Base-by-base conservation (phyloP, 331 rosid species). In the Acacia concinna region DNA sequence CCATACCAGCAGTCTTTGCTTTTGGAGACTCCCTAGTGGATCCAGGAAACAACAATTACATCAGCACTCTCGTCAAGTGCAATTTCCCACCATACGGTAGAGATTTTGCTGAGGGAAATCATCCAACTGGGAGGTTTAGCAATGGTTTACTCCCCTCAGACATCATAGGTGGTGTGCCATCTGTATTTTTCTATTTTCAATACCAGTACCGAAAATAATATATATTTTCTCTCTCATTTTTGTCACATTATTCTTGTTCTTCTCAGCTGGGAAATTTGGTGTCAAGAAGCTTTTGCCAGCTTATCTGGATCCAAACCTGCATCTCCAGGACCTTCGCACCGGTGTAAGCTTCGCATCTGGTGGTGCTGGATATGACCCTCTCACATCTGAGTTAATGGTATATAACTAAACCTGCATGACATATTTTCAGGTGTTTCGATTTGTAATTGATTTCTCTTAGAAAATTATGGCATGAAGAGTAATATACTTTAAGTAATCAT, bases 331-430 rank as follows among this genome's bases (percentile, higher is more conserved):
- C 76, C 86, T 91, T 68, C 86, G 90, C 68, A 90, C 91, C 0
- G 93, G 93, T 11, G 92, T 92, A 4, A 91, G 93, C 83, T 91
- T 93, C 74, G 97, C 93, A 52, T 93, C 97, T 0, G 94, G 93
- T 18, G 93, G 88, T 18, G 59, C 90, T 0, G 96, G 94, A 54
- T 91, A 88, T 75, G 97, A 93, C 78, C 93, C 94, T 71, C 88
- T 93, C 35, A 89, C 97, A n/a, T 38, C 96, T 31, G 7, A 84
- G 75, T 20, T 84, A 74, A 78, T 20, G 56, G 97, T 91, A 79
- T 9, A 17, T 73, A 27, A 57, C 62, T 30, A 62, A 37, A 49
- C 54, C 66, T 37, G 7, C 74, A 43, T 14, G 25, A 56, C 63
- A 15, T 37, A 37, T 32, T 32, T 64, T 64, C 0, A 28, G 8